These are phyloP conservation scores for Sphaerobolus stellatus DNA, from an alignment of 1,284 basidiomycete genomes.

Conservation along the genomic window DNA sequence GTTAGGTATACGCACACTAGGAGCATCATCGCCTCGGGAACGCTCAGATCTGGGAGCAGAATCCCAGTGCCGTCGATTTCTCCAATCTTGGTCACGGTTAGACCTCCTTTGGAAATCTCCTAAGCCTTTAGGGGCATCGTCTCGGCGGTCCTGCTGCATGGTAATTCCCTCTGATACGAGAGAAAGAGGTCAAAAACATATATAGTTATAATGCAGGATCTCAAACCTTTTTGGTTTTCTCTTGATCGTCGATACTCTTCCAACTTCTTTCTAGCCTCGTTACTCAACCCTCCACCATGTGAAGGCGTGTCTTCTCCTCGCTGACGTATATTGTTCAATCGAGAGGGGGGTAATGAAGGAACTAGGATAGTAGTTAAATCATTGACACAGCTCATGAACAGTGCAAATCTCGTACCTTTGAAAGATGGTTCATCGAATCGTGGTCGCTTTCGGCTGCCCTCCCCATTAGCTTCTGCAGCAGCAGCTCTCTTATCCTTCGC, in stretches of 20 bases:
- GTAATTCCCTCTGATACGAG: constrained; percentile 56
- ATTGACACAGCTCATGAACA: not conserved
- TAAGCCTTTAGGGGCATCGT: constrained; percentile 60
- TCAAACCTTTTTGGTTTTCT: constrained; percentile 64
- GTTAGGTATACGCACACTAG: constrained; percentile 85
- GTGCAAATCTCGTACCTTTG: constrained; percentile 61
- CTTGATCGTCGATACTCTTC: constrained; percentile 73
- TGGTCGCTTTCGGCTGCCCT: constrained; percentile 62
- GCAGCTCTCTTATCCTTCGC: constrained; percentile 84
- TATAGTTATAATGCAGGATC: not conserved
- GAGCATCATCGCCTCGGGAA: constrained; percentile 61
- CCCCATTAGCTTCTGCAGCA: constrained; percentile 43
- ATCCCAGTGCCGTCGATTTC: constrained; percentile 49
- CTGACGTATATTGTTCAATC: constrained; percentile 62
- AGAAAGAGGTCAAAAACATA: constrained; percentile 8
- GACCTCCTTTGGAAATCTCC: constrained; percentile 70
- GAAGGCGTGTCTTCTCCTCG: constrained; percentile 89
- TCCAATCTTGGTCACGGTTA: constrained; percentile 53
- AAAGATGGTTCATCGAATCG: constrained; percentile 68
- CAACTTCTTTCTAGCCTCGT: constrained; percentile 65
- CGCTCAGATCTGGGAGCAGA: constrained; percentile 69
- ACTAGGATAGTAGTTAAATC: constrained; percentile 46
- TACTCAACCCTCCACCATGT: constrained; percentile 86
- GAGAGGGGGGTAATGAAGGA: constrained; percentile 64
- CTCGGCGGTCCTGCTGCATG: constrained; percentile 51